These are phyloP conservation scores for Ophiostoma perfectum DNA, from an alignment of 2,329 filamentous ascomycete genomes.

Conservation along the genomic window DNA sequence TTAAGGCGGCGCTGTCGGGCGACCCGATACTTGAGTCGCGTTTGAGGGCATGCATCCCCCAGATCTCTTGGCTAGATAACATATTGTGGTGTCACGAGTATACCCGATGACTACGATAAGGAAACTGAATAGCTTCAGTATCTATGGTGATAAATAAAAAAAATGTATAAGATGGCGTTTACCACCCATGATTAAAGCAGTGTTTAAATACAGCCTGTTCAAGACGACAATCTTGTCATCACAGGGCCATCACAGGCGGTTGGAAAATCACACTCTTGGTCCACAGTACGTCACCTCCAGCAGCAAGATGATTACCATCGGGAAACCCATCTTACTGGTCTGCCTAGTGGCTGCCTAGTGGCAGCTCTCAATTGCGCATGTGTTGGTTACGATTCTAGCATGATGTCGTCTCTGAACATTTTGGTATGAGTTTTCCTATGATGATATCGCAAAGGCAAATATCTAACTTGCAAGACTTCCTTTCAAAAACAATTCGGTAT, in stretches of 20 bases:
- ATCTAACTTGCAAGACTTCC: neutral
- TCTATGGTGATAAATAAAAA: too few relatives aligned
- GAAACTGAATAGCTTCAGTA: too few relatives aligned
- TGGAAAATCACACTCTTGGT: too few relatives aligned
- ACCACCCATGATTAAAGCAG: too few relatives aligned
- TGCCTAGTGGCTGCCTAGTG: conserved; percentile 2
- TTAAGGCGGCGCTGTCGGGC: neutral
- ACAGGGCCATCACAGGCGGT: neutral
- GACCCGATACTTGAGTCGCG: neutral
- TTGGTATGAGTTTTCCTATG: neutral
- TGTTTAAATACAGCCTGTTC: too few relatives aligned
- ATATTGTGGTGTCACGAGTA: neutral
- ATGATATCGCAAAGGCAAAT: neutral
- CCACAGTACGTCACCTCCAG: too few relatives aligned
- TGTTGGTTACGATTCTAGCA: neutral
- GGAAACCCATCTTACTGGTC: neutral
- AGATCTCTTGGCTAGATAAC: neutral
- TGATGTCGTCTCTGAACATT: conserved; percentile 6
- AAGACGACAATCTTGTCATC: neutral
- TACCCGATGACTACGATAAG: too few relatives aligned
- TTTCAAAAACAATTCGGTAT: neutral
- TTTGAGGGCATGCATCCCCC: neutral
- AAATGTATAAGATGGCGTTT: too few relatives aligned
- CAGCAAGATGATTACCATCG: neutral
- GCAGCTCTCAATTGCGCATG: neutral